Conservation (phyloP, 306 rosid species). For the Fragaria vesca region DNA sequence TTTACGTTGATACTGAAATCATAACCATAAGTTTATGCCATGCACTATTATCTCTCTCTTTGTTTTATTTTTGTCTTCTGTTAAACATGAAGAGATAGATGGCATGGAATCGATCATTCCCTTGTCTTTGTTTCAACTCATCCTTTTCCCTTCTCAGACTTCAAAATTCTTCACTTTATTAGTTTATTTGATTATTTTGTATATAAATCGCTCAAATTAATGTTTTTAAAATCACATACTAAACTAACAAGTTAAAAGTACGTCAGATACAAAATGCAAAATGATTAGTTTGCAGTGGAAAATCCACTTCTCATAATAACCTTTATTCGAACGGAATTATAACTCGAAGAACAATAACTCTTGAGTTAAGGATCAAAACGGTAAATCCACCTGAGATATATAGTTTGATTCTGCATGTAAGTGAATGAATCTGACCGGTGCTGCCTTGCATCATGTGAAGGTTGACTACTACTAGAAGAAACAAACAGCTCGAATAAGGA, state of each 20-base stretch:
- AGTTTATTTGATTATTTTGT: too few species aligned
- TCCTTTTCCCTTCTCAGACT: background rate
- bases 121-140: background rate
- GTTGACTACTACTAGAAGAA: conserved; percentile 16
- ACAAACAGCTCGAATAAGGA: conserved; percentile 2
- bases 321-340: too few species aligned
- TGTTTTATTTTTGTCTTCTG: background rate
- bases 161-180: too few species aligned
- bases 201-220: too few species aligned
- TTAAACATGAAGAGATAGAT: background rate
- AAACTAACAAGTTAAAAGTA: too few species aligned
- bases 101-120: too few species aligned
- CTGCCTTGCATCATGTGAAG: conserved; percentile 37
- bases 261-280: too few species aligned
- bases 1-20: background rate
- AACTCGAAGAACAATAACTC: too few species aligned
- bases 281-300: too few species aligned
- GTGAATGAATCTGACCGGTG: conserved; percentile 1
- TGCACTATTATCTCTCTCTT: background rate
- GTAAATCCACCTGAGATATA: background rate
- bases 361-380: too few species aligned
- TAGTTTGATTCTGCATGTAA: background rate
- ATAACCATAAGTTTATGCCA: background rate
- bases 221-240: too few species aligned
- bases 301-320: too few species aligned